These are phyloP conservation scores for Solanum verrucosum DNA, from an alignment of 257 asterid genomes.

Conservation along the genomic window DNA sequence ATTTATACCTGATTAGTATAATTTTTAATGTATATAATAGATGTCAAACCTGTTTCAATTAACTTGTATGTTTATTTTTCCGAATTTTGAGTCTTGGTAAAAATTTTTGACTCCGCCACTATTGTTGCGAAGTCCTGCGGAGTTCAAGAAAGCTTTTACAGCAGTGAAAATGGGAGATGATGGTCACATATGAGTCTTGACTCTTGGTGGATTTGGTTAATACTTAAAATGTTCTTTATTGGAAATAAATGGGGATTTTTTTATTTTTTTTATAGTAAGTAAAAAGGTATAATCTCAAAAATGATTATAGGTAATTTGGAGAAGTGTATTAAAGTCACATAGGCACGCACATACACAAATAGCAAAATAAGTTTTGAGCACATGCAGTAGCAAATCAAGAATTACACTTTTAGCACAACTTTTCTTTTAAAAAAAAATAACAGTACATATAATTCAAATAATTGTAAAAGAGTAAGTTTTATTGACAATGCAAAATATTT, in stretches of 20 bases:
- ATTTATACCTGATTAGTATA: too few relatives aligned
- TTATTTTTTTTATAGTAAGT: too few relatives aligned
- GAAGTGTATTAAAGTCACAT: background rate
- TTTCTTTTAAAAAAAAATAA: too few relatives aligned
- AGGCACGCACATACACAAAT: too few relatives aligned
- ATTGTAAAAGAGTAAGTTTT: background rate
- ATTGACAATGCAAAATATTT: background rate
- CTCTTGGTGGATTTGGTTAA: background rate
- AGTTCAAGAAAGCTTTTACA: background rate
- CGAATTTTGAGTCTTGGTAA: accelerated
- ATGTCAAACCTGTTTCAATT: accelerated
- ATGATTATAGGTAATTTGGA: too few relatives aligned
- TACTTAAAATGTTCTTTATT: background rate
- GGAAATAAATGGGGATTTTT: background rate
- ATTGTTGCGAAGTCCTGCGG: accelerated
- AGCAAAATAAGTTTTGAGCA: background rate
- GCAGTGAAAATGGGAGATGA: background rate
- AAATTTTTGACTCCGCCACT: accelerated
- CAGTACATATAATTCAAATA: background rate
- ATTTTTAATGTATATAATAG: too few relatives aligned
- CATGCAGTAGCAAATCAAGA: background rate
- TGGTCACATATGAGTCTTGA: background rate
- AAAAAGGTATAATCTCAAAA: too few relatives aligned
- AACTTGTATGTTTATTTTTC: too few relatives aligned
- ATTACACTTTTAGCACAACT: background rate